Evolutionary conservation across 306 rosid species (phyloP), one percentile per base, ranked within the genome.

Genomic region (Rosa lucieae): DNA sequence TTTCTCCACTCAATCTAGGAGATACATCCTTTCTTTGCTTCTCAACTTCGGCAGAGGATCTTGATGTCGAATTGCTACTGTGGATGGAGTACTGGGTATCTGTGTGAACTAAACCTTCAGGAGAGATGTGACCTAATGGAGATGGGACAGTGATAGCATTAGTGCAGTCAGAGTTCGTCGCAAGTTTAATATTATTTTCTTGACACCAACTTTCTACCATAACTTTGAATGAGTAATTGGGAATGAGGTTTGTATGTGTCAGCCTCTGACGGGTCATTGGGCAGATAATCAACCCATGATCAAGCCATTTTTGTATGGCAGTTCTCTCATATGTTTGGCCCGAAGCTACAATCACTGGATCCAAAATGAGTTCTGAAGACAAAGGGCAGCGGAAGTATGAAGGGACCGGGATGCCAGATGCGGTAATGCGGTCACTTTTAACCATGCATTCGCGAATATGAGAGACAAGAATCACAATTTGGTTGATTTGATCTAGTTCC

Each of bases 141-240:
- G 85, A 42, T 47, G 89, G 74, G 76, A 72, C 48, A 18, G 39
- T 81, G 66, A 82, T 80, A 47, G 66, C 75, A 78, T 56, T 86
- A 39, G 43, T 71, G 80, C 23, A 68, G 70, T 79, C 80, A 4
- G 87, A 74, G 77, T 82, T 75, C 55, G 4, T 39, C 12, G 85
- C 77, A 78, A 85, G 78, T 77, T 85, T 86, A 78, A 90, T 61
- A 29, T 90, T 83, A 82, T 92, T 87, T 85, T 91, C 99, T 80
- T 95, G 96, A 65, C 94, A 92, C 99, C 99, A 95, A 82, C 59
- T 91, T 77, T 83, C 90, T 86, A 95, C 85, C 99, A 95, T 92
- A 76, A 94, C 96, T 85, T 90, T 95, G 81, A 92, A 94, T 11
- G 97, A 92, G 84, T 91, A 91, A 83, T 95, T 95, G 74, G 98